phyloP scores from a whole-genome alignment of 2,329 filamentous ascomycete genomes.

The Colletotrichum sp. region DNA sequence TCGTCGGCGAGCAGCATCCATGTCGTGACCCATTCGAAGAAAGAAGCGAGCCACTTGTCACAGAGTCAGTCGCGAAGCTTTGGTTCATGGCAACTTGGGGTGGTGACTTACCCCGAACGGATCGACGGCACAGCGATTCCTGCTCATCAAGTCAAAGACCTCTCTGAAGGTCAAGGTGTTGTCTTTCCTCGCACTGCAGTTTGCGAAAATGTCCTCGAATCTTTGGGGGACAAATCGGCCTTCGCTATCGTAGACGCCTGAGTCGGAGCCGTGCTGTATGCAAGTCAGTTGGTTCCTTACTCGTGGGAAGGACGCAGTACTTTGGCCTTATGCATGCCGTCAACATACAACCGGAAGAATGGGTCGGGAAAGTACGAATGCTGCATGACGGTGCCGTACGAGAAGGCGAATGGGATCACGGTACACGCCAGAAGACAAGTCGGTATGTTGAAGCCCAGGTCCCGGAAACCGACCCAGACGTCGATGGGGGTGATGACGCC shows the following conservation, averaged over 20 bases:
- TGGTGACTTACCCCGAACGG: conserved; percentile 40
- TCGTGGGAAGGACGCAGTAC: neutral
- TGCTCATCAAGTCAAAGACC: conserved; percentile 35
- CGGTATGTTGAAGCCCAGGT: conserved; percentile 37
- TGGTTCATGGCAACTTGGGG: fast-evolving
- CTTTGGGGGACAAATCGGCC: conserved; percentile 48
- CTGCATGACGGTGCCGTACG: conserved; percentile 42
- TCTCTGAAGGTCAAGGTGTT: conserved; percentile 38
- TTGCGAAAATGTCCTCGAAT: conserved; percentile 51
- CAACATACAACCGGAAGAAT: conserved; percentile 34
- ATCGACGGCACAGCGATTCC: conserved; percentile 40
- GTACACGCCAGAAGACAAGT: conserved; percentile 38
- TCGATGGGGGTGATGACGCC: conserved; percentile 38
- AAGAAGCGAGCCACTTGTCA: conserved; percentile 18
- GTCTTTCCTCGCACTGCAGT: conserved; percentile 39
- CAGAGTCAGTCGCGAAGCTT: neutral
- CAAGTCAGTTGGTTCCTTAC: neutral
- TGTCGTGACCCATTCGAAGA: conserved; percentile 45
- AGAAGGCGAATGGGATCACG: conserved; percentile 43
- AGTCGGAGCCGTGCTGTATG: conserved; percentile 46
- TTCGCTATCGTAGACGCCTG: conserved; percentile 47
- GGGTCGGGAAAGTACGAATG: conserved; percentile 35
- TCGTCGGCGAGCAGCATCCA: conserved; percentile 58
- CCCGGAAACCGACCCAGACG: conserved; percentile 39
- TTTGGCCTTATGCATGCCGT: conserved; percentile 40